phyloP scores from a whole-genome alignment of 495 filamentous ascomycete species.

The Rhypophila decipiens region DNA sequence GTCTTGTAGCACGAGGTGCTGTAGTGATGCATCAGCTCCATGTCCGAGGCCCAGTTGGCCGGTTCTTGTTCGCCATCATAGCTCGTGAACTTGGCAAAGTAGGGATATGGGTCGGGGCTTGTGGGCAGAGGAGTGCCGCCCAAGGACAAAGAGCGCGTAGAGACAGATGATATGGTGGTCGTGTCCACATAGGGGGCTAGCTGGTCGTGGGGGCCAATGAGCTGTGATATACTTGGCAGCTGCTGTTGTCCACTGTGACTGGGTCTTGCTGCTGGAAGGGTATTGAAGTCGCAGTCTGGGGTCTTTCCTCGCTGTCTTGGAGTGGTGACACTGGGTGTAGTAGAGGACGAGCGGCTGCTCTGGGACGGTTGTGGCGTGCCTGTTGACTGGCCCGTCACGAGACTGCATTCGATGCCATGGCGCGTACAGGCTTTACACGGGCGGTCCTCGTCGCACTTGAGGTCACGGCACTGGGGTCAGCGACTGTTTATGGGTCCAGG shows the following conservation, averaged over 20 bases:
- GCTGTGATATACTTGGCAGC: no score
- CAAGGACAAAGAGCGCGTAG: background rate
- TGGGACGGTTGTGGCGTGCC: no score
- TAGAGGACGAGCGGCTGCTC: no score
- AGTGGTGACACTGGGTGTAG: no score
- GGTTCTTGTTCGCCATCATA: conserved; percentile 5
- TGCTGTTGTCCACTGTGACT: no score
- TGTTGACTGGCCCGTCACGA: conserved; percentile 2
- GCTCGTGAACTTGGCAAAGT: conserved; percentile 16
- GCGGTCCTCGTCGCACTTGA: conserved; percentile 25
- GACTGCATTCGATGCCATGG: conserved; percentile 25
- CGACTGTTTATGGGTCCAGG: no score
- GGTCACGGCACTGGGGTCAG: no score
- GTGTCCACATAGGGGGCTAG: no score
- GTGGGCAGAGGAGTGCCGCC: conserved; percentile 1
- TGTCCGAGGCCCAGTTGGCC: conserved; percentile 18
- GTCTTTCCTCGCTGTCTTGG: no score
- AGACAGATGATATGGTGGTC: background rate
- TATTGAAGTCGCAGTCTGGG: no score
- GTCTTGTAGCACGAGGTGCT: conserved; percentile 11
- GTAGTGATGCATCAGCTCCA: conserved; percentile 24
- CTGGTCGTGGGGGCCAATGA: no score
- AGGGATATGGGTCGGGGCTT: conserved; percentile 15
- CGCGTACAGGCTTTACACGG: conserved; percentile 26
- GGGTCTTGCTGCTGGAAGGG: no score